Evolutionary conservation across 768 basidiomycete genomes (phyloP).

Genomic region (Hemileccinum impolitum): DNA sequence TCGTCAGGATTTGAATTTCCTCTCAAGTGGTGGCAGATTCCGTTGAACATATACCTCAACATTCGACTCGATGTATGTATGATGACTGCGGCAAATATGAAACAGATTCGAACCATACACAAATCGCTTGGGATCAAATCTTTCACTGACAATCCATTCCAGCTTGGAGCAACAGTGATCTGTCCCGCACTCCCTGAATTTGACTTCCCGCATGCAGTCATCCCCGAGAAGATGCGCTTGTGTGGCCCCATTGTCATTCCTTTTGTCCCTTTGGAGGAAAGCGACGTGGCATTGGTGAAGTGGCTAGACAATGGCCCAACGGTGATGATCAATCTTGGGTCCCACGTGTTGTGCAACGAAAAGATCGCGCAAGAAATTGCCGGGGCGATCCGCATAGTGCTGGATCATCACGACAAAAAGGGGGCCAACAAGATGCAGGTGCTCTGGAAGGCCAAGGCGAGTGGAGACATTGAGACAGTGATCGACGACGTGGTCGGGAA

Average conservation of each 20-base stretch:
- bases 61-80: neutral
- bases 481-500: slow-evolving; percentile 1
- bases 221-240: slow-evolving; percentile 4
- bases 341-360: neutral
- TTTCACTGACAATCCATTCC: neutral
- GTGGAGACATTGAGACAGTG: neutral
- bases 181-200: slow-evolving; percentile 2
- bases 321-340: slow-evolving; percentile 11
- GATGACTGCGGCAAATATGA: neutral
- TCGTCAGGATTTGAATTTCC: slow-evolving; percentile 11
- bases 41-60: slow-evolving; percentile 7
- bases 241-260: slow-evolving; percentile 9
- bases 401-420: neutral
- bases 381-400: slow-evolving; percentile 4
- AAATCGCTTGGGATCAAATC: slow-evolving; percentile 2
- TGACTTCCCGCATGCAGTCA: slow-evolving; percentile 1
- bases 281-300: slow-evolving; percentile 1
- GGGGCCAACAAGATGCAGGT: slow-evolving; percentile 2
- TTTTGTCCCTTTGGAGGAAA: slow-evolving; percentile 9
- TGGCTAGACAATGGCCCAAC: slow-evolving; percentile 12
- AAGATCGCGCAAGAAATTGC: neutral
- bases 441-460: slow-evolving; percentile 8
- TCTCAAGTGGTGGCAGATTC: slow-evolving; percentile 15
- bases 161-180: neutral
- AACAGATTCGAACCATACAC: neutral